Conservation (phyloP, 768 basidiomycete genomes). For the Podaxis sp. region DNA sequence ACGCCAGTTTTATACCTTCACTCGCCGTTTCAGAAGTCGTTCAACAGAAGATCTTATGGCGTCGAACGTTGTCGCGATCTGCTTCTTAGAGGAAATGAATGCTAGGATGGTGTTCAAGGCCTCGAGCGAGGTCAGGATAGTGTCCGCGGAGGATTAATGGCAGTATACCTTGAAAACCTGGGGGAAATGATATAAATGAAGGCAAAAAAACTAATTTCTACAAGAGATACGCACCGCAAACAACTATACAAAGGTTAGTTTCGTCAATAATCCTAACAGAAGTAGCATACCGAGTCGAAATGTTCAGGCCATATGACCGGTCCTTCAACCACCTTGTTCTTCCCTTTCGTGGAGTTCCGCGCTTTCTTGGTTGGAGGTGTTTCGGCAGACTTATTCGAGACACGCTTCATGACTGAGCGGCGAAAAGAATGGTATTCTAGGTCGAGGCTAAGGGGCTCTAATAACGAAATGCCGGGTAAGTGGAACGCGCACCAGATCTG, state of each 20-base stretch:
- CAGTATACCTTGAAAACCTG: conserved; percentile 63
- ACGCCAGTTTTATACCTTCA: conserved; percentile 2
- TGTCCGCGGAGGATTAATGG: not conserved
- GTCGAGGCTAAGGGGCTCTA: not conserved
- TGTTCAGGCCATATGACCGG: conserved; percentile 57
- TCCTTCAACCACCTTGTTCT: conserved; percentile 7
- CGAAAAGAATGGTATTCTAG: not conserved
- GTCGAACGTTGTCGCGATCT: conserved; percentile 78
- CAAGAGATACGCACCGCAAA: conserved; percentile 1
- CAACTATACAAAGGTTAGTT: conserved; percentile 2
- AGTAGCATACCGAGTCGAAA: conserved; percentile 50
- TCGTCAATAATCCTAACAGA: not conserved
- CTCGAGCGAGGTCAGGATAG: conserved; percentile 33
- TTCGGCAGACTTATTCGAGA: not conserved
- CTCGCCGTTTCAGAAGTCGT: conserved; percentile 70
- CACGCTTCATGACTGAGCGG: conserved; percentile 5
- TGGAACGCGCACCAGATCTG: not conserved
- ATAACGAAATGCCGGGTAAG: not conserved
- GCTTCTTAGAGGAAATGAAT: conserved; percentile 80
- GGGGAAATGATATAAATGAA: conserved; percentile 5
- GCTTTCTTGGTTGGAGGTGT: not conserved
- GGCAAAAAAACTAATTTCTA: not conserved
- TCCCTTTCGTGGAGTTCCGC: not conserved
- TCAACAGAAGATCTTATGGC: conserved; percentile 80
- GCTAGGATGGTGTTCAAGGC: conserved; percentile 88